Percentiles rank a stretch among this genome's conserved stretches.
Evolutionary conservation across 495 filamentous ascomycete genomes (phyloP).

Genomic region (Aspergillus nanangensis): DNA sequence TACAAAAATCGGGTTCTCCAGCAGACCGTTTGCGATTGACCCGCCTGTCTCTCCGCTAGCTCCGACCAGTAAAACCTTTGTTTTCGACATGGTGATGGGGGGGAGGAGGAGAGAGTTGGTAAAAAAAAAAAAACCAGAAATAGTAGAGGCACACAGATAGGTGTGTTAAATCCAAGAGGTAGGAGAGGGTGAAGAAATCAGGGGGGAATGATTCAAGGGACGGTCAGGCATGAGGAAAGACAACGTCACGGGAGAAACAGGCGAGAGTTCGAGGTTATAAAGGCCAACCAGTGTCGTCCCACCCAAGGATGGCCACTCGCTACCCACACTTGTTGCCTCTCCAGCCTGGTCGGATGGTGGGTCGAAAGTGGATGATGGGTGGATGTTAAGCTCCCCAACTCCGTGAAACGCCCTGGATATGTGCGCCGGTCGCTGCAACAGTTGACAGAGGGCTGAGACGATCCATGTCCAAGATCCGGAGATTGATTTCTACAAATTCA

Average conservation of each 20-base stretch:
- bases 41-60: conserved; percentile 47
- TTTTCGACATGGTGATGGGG: conserved; percentile 33
- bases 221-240: neutral
- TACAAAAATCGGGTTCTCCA: conserved; percentile 41
- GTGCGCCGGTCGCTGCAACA: neutral
- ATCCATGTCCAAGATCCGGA: no score
- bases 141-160: neutral
- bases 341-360: conserved; percentile 12
- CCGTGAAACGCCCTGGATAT: neutral
- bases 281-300: conserved; percentile 21
- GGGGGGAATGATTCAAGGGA: conserved; percentile 4
- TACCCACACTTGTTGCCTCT: neutral
- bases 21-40: conserved; percentile 41
- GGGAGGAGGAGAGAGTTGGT: conserved; percentile 7
- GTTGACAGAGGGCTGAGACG: no score
- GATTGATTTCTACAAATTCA: no score
- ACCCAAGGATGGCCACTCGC: conserved; percentile 24
- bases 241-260: neutral
- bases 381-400: conserved; percentile 30
- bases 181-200: conserved; percentile 2
- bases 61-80: conserved; percentile 42
- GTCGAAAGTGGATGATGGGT: conserved; percentile 33
- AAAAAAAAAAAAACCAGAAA: neutral
- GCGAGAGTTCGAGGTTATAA: conserved; percentile 29
- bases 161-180: neutral